phyloP scores from a whole-genome alignment of 805 yeast species.

The Teunomyces funiuensis region DNA sequence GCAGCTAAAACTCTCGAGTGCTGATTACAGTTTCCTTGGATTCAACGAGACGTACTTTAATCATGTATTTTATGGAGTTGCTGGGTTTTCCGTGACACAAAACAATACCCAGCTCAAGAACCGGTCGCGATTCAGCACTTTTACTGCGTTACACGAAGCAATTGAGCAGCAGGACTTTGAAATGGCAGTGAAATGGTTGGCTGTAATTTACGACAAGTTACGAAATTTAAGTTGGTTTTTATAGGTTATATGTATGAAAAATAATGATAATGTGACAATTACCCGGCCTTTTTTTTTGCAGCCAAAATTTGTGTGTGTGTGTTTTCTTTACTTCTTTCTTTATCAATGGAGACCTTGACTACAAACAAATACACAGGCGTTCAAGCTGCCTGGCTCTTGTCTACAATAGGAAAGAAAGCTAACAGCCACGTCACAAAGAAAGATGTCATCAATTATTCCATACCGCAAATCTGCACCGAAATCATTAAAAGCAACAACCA shows the following conservation, averaged over 20 bases:
- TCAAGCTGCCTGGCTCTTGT: slow-evolving; percentile 35
- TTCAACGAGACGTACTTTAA: slow-evolving; percentile 13
- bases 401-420: slow-evolving; percentile 41
- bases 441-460: slow-evolving; percentile 35
- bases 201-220: slow-evolving; percentile 25
- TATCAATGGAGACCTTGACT: not conserved
- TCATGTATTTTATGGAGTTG: slow-evolving; percentile 23
- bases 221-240: slow-evolving; percentile 7
- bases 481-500: slow-evolving; percentile 9
- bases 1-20: slow-evolving; percentile 20
- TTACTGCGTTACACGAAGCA: slow-evolving; percentile 21
- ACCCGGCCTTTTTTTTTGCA: not conserved
- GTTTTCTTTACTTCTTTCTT: not conserved
- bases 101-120: slow-evolving; percentile 6
- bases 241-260: not conserved
- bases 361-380: slow-evolving; percentile 6
- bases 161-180: slow-evolving; percentile 23
- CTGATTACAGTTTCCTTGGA: slow-evolving; percentile 20
- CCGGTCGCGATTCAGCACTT: slow-evolving; percentile 16
- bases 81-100: slow-evolving; percentile 13
- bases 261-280: not conserved
- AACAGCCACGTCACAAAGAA: slow-evolving; percentile 27
- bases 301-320: not conserved
- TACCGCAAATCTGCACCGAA: slow-evolving; percentile 42
- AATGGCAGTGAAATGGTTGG: slow-evolving; percentile 22